Conservation (phyloP, 78 protist genomes). For the Polysphondylium violaceum region DNA sequence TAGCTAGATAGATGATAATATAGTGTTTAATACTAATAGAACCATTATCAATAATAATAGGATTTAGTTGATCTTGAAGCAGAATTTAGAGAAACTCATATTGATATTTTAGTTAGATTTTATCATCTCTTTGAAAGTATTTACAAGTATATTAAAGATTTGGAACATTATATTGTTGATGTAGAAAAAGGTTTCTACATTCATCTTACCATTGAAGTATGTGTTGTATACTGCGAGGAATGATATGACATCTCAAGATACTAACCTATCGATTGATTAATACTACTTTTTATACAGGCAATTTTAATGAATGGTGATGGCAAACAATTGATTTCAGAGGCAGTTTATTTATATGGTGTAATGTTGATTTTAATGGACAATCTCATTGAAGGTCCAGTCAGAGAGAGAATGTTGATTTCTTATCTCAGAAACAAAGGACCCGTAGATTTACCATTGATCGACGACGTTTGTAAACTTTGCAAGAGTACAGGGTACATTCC, state of each 20-base stretch:
- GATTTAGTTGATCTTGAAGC: slow-evolving; percentile 90
- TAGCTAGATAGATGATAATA: background rate
- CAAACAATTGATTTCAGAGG: slow-evolving; percentile 96
- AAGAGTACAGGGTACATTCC: slow-evolving; percentile 92
- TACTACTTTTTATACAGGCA: slow-evolving; percentile 54
- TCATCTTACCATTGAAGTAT: slow-evolving; percentile 88
- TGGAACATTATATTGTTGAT: slow-evolving; percentile 80
- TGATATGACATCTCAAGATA: background rate
- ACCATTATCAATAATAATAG: slow-evolving; percentile 22
- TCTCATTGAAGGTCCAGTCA: slow-evolving; percentile 92
- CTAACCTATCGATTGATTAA: background rate
- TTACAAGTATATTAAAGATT: slow-evolving; percentile 90
- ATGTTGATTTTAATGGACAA: slow-evolving; percentile 96
- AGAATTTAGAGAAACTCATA: slow-evolving; percentile 93
- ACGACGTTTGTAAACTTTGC: slow-evolving; percentile 92
- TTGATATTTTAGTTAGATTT: slow-evolving; percentile 91
- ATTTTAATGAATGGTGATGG: slow-evolving; percentile 94
- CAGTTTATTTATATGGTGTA: slow-evolving; percentile 94
- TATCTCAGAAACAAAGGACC: slow-evolving; percentile 96
- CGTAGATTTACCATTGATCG: slow-evolving; percentile 87
- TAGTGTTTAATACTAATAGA: background rate
- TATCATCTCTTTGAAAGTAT: slow-evolving; percentile 94
- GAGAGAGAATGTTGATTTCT: slow-evolving; percentile 97
- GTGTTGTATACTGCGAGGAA: background rate
- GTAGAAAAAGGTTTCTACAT: slow-evolving; percentile 93